Conservation (phyloP, 345 rosid genomes). For the Anacardium occidentale region DNA sequence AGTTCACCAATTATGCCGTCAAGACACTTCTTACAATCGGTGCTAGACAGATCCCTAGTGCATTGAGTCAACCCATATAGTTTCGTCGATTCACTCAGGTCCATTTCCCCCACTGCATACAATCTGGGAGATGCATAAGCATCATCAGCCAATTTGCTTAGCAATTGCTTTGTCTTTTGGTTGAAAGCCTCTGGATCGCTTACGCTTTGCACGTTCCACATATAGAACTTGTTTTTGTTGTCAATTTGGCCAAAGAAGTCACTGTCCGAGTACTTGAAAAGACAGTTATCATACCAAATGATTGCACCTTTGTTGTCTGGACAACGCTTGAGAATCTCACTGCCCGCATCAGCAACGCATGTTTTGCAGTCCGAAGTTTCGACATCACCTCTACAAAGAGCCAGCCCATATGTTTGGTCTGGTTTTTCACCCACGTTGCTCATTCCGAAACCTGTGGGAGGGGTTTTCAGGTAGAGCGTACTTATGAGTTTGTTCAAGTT, state of each 20-base stretch:
- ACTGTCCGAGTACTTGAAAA: constrained; percentile 35
- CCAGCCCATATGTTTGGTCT: constrained; percentile 30
- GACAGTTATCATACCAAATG: constrained; percentile 49
- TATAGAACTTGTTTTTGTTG: constrained; percentile 34
- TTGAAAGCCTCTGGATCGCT: constrained; percentile 29
- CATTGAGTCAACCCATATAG: constrained; percentile 46
- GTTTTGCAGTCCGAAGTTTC: constrained; percentile 32
- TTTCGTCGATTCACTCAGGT: constrained; percentile 14
- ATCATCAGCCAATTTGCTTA: constrained; percentile 23
- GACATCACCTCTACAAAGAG: constrained; percentile 43
- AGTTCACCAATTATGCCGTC: constrained; percentile 36
- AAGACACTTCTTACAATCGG: constrained; percentile 40
- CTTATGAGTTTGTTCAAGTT: constrained; percentile 33
- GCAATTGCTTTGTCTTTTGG: constrained; percentile 27
- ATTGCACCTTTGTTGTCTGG: constrained; percentile 37
- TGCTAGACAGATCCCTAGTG: constrained; percentile 32
- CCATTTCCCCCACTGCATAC: constrained; percentile 28
- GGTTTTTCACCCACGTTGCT: constrained; percentile 24
- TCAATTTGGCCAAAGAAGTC: constrained; percentile 45
- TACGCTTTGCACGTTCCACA: constrained; percentile 33
- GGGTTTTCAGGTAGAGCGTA: constrained; percentile 23
- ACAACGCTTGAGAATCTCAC: constrained; percentile 32
- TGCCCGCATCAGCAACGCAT: constrained; percentile 32
- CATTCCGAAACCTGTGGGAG: constrained; percentile 32
- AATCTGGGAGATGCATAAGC: constrained; percentile 24